Base-by-base conservation (phyloP, 805 yeast species). In the Metschnikowia peoriensis region DNA sequence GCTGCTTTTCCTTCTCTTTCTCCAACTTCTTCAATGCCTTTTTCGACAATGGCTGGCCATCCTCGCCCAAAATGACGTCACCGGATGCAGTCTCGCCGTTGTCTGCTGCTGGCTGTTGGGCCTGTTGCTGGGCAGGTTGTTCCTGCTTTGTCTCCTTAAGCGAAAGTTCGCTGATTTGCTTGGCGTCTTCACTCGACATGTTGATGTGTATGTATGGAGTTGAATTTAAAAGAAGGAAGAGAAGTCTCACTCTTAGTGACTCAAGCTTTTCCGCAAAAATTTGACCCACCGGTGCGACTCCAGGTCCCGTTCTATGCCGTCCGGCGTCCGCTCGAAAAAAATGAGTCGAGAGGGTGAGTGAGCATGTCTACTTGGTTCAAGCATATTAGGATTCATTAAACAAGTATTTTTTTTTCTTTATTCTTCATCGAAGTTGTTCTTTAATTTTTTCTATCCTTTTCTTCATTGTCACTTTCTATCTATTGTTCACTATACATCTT, bases 1-100 rank as follows among this genome's bases (percentile, higher is more conserved):
- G 84, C 61, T 86, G 96, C 78, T 93, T 93, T 73, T 92, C 97
- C 67, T 81, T 84, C 72, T 89, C 97, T 67, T 93, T 93, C 70
- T 88, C 94, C 57, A 94, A 81, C 77, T 94, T 94, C 81, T 94
- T 94, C 64, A 94, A 76, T 2, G 97, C 99, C 69, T 92, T 94
- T 74, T 94, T 94, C 52, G 96, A 86, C 61, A 90, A 75, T 28
- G 97, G 97, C 72, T 81, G 84, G 41, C 97, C 97, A 66, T 88
- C 93, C 59, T 82, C 82, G 11, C 87, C 86, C 44, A 83, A 66
- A 45, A 72, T 58, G 16, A 69, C 70, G 43, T 60, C 65, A 35
- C 54, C 66, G 27, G 60, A 57, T 10, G 50, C 61, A 7, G 66
- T 46, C 14, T 32, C 35, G 14, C 12, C 14, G 35, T 32, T 32